Percentiles rank a stretch among this genome's conserved stretches.
These are phyloP conservation scores for Anethum foeniculum DNA, from an alignment of 140 eudicot genomes.

Conservation along the genomic window DNA sequence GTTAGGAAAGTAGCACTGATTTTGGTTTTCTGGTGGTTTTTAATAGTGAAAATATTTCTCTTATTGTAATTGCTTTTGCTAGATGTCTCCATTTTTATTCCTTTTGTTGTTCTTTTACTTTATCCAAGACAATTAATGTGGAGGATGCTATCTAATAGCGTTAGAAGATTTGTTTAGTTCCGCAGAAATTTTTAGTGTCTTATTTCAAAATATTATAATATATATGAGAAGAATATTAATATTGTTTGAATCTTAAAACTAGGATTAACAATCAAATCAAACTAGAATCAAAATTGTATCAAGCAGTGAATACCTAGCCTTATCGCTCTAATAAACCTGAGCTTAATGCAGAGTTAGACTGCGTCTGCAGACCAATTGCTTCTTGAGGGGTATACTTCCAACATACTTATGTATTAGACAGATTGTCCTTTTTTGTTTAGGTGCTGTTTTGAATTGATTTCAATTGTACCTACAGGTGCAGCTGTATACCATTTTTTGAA, in stretches of 20 bases:
- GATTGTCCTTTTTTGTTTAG: background rate
- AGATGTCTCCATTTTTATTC: background rate
- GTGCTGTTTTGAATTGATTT: background rate
- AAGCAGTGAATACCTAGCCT: constrained; percentile 94
- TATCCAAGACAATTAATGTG: background rate
- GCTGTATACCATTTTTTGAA: constrained; percentile 71
- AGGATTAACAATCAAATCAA: background rate
- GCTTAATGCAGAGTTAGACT: constrained; percentile 90
- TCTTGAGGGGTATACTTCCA: constrained; percentile 67
- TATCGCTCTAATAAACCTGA: constrained; percentile 78
- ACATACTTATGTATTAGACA: background rate
- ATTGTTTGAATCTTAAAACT: background rate
- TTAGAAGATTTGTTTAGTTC: background rate
- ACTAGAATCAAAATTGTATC: constrained; percentile 36
- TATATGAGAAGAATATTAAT: too few relatives aligned
- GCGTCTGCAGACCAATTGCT: constrained; percentile 87
- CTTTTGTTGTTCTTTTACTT: background rate
- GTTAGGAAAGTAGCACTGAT: background rate
- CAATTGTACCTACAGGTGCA: constrained; percentile 54
- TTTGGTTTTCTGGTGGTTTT: background rate
- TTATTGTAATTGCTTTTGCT: background rate
- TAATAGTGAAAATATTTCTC: background rate
- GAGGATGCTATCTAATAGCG: background rate
- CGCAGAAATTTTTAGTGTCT: too few relatives aligned
- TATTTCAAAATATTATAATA: too few relatives aligned